These are phyloP conservation scores for Pseudogymnoascus sp. DNA, from an alignment of 2,329 filamentous ascomycete species.

Conservation along the genomic window DNA sequence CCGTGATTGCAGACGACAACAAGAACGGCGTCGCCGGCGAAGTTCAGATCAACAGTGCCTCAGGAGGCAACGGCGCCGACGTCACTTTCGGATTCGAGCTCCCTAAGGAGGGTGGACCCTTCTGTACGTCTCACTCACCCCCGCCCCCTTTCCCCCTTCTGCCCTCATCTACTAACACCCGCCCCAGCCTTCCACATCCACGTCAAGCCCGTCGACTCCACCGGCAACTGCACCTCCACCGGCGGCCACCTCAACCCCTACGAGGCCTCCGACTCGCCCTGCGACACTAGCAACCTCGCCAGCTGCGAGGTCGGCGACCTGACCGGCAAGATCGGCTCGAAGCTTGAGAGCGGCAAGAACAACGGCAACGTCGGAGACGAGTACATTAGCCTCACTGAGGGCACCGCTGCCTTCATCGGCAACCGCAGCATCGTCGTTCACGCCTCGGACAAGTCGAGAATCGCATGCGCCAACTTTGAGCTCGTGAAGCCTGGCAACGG, in stretches of 20 bases:
- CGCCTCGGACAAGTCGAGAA: constrained; percentile 55
- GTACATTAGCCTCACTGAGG: constrained; percentile 48
- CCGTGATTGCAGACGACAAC: neutral
- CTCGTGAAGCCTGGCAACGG: neutral
- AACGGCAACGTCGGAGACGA: constrained; percentile 36
- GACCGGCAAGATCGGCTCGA: constrained; percentile 60
- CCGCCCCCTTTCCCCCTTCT: too few relatives aligned
- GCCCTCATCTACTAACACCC: neutral
- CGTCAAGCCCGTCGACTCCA: constrained; percentile 50
- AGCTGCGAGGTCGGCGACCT: constrained; percentile 73
- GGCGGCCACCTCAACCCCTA: constrained; percentile 66
- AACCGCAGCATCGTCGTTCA: constrained; percentile 60
- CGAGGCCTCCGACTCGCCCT: constrained; percentile 45
- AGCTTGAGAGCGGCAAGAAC: neutral
- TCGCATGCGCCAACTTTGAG: constrained; percentile 57
- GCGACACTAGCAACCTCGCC: constrained; percentile 48
- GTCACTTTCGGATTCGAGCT: constrained; percentile 48
- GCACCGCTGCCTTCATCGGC: constrained; percentile 52
- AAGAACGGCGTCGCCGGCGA: constrained; percentile 43
- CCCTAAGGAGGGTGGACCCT: constrained; percentile 50
- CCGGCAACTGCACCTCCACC: constrained; percentile 66
- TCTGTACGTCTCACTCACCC: constrained; percentile 25
- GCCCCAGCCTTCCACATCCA: constrained; percentile 69
- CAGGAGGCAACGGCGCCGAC: constrained; percentile 46
- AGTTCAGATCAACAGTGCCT: constrained; percentile 38